Conservation (phyloP, 495 filamentous ascomycete species). For the Achaetomiella virescens region DNA sequence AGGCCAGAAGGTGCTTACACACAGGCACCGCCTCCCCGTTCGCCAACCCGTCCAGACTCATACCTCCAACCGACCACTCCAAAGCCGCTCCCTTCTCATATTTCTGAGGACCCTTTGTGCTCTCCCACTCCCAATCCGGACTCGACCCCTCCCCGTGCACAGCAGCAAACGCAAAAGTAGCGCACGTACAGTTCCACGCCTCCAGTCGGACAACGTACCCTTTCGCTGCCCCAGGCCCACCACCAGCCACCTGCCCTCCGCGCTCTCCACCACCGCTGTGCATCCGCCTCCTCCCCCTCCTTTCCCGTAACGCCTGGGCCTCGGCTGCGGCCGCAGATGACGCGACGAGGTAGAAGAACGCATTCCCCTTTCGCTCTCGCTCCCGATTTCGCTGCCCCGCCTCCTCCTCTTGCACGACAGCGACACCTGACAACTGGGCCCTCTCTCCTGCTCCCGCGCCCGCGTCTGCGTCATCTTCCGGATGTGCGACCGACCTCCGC, state of each 20-base stretch:
- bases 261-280: not conserved
- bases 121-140: not conserved
- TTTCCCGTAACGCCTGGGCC: conserved; percentile 11
- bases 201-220: conserved; percentile 63
- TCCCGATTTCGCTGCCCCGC: not conserved
- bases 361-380: not conserved
- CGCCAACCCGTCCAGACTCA: conserved; percentile 26
- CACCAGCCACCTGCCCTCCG: not conserved
- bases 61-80: conserved; percentile 37
- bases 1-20: conserved; percentile 89
- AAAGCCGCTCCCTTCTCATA: not conserved
- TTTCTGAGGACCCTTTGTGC: not conserved
- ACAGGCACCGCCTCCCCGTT: conserved; percentile 44
- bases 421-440: too few species aligned
- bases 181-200: conserved; percentile 90
- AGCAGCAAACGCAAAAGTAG: conserved; percentile 67
- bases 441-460: too few species aligned
- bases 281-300: not conserved
- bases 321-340: conserved; percentile 19
- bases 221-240: not conserved
- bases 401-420: too few species aligned
- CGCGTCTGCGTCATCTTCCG: too few species aligned
- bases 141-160: conserved; percentile 31
- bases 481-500: too few species aligned
- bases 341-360: conserved; percentile 37